Evolutionary conservation across 345 rosid species (phyloP).

Genomic region (Microcos paniculata): DNA sequence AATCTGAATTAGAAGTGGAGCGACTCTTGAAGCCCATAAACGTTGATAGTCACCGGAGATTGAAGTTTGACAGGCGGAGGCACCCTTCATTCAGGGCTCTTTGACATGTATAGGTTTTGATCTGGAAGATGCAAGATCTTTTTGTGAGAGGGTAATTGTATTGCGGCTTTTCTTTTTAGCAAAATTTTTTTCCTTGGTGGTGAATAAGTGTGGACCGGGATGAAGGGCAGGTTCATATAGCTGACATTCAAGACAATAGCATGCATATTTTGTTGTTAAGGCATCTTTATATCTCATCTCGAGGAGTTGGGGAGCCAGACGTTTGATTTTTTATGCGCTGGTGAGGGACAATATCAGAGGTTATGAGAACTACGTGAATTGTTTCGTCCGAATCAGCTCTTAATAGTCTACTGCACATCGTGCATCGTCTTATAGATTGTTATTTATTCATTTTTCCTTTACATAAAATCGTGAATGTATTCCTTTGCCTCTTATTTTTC

Average conservation of each 20-base stretch:
- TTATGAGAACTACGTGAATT: not conserved
- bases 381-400: not conserved
- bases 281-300: not conserved
- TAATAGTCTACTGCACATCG: not conserved
- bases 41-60: constrained; percentile 37
- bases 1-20: constrained; percentile 55
- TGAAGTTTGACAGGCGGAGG: constrained; percentile 50
- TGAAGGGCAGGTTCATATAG: constrained; percentile 24
- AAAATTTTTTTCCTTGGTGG: constrained; percentile 16
- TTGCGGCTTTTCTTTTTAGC: constrained; percentile 38
- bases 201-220: constrained; percentile 30
- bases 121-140: constrained; percentile 24
- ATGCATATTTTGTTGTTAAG: not conserved
- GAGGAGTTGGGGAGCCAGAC: constrained; percentile 12
- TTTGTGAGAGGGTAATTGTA: constrained; percentile 30
- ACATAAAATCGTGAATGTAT: too few species aligned
- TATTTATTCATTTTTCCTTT: not conserved
- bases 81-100: constrained; percentile 41
- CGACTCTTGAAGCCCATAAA: constrained; percentile 51
- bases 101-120: constrained; percentile 33
- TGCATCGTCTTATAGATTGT: not conserved
- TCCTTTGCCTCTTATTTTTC: not conserved
- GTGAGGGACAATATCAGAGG: not conserved
- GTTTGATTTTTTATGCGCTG: not conserved
- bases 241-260: constrained; percentile 17